These are phyloP conservation scores for Cyberlindnera veronae DNA, from an alignment of 805 yeast genomes.

Conservation along the genomic window DNA sequence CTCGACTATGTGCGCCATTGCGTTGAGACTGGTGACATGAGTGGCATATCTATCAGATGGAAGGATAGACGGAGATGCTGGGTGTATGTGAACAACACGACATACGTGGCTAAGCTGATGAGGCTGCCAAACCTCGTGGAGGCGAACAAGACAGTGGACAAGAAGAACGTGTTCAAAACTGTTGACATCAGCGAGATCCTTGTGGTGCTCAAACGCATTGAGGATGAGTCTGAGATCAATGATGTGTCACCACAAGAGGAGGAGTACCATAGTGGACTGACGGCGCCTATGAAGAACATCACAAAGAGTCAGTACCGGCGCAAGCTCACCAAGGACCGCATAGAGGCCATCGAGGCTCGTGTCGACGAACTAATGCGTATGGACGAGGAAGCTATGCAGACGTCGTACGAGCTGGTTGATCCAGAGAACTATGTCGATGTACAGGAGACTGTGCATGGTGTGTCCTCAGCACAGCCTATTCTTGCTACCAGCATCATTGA, in stretches of 20 bases:
- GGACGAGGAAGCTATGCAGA: conserved; percentile 83
- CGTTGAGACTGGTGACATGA: conserved; percentile 71
- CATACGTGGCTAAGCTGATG: conserved; percentile 81
- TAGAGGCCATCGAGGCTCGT: conserved; percentile 72
- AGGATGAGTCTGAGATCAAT: conserved; percentile 45
- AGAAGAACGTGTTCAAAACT: conserved; percentile 82
- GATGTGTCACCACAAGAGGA: conserved; percentile 35
- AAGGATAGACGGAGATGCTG: conserved; percentile 77
- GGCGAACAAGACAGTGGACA: conserved; percentile 82
- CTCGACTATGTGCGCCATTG: conserved; percentile 73
- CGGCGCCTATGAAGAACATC: conserved; percentile 75
- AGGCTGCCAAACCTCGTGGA: conserved; percentile 88
- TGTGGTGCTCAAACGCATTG: conserved; percentile 58
- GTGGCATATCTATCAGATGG: conserved; percentile 75
- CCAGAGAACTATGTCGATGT: conserved; percentile 29
- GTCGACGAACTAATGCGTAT: conserved; percentile 72
- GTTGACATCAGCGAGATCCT: conserved; percentile 85
- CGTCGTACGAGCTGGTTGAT: conserved; percentile 71
- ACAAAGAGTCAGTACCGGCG: conserved; percentile 68
- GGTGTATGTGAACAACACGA: conserved; percentile 60
- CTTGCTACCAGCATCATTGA: conserved; percentile 11
- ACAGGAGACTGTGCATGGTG: conserved; percentile 13
- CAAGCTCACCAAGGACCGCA: conserved; percentile 63
- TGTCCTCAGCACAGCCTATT: neutral
- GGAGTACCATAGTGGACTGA: conserved; percentile 60